A percentile compares a stretch with the other conserved stretches of the same genome.
Evolutionary conservation across 1,284 basidiomycete genomes (phyloP).

Genomic region (Ceratorhiza oryzae-sativae): DNA sequence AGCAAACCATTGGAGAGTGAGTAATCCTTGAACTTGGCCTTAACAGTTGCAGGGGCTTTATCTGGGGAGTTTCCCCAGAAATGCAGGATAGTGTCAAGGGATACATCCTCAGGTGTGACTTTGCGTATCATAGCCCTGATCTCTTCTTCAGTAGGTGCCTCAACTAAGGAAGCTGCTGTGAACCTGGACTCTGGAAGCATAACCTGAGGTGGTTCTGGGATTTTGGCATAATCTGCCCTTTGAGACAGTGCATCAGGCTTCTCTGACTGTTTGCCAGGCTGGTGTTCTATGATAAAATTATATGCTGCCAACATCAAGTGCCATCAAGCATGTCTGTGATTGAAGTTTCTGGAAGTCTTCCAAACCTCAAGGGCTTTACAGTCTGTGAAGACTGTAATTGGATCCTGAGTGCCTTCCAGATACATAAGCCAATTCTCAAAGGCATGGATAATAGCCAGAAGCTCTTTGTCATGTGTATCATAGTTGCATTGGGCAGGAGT

Average conservation of each 20-base stretch:
- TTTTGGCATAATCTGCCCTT: constrained; percentile 39
- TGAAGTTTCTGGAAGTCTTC: background rate
- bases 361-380: constrained; percentile 12
- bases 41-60: background rate
- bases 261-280: constrained; percentile 43
- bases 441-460: constrained; percentile 38
- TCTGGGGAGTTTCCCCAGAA: background rate
- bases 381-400: constrained; percentile 26
- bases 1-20: constrained; percentile 13
- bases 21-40: background rate
- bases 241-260: constrained; percentile 47
- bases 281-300: constrained; percentile 44
- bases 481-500: constrained; percentile 49
- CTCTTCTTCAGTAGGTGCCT: background rate
- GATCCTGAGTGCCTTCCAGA: constrained; percentile 40
- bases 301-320: constrained; percentile 42
- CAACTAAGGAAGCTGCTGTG: background rate
- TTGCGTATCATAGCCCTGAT: background rate
- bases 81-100: background rate
- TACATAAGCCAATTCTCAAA: constrained; percentile 45
- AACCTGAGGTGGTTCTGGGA: background rate
- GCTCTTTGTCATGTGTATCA: constrained; percentile 42
- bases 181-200: constrained; percentile 1
- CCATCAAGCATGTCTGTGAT: constrained; percentile 46
- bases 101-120: background rate